Evolutionary conservation across 2,329 filamentous ascomycete genomes (phyloP).

Genomic region (Beauveria sp.): DNA sequence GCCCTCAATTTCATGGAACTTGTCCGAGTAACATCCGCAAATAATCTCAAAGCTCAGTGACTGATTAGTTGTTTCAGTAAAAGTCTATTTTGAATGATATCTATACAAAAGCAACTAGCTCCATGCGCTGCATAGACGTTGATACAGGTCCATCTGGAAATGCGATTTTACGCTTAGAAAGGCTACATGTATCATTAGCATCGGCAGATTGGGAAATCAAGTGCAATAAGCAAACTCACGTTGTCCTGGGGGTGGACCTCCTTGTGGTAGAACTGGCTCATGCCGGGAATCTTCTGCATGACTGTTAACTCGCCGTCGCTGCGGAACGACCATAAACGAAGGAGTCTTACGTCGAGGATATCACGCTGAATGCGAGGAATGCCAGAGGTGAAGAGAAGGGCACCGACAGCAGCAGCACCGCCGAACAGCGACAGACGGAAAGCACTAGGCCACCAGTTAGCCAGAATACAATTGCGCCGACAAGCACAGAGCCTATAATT

Average conservation of each 20-base stretch:
- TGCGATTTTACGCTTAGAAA: conserved; percentile 31
- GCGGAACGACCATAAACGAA: too few species aligned
- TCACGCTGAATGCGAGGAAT: conserved; percentile 54
- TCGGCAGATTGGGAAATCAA: not conserved
- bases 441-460: conserved; percentile 31
- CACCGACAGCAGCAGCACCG: conserved; percentile 47
- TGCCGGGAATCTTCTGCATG: conserved; percentile 45
- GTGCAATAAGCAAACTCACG: conserved; percentile 34
- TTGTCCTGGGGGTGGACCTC: conserved; percentile 54
- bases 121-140: conserved; percentile 15
- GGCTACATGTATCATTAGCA: conserved; percentile 26
- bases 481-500: not conserved
- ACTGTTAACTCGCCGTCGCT: conserved; percentile 17
- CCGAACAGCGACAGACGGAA: conserved; percentile 47
- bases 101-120: conserved; percentile 13
- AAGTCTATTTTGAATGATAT: conserved; percentile 12
- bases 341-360: conserved; percentile 44
- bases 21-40: not conserved
- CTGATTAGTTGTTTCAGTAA: not conserved
- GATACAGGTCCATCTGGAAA: conserved; percentile 23
- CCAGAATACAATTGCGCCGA: not conserved
- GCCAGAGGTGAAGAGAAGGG: conserved; percentile 55
- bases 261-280: conserved; percentile 44
- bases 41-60: not conserved
- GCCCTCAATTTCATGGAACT: too few species aligned